Percentiles rank a stretch among this genome's conserved stretches.
Evolutionary conservation across 2,329 filamentous ascomycete species (phyloP).

Genomic region (Ophiostoma angusticollis): DNA sequence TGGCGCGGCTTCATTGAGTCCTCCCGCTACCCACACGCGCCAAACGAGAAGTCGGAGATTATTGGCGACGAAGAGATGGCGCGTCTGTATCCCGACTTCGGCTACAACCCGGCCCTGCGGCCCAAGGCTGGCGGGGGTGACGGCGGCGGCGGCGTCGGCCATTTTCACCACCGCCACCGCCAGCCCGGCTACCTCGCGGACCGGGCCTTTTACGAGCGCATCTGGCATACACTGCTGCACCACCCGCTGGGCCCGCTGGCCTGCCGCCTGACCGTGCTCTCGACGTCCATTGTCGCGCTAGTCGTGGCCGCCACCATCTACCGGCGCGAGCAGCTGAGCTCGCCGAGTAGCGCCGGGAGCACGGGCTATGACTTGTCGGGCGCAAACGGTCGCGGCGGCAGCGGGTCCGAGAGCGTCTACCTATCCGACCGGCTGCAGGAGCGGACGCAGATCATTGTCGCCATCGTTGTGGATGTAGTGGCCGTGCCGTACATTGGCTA

Average conservation of each 20-base stretch:
- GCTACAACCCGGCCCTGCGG: conserved; percentile 20
- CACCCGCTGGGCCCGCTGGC: conserved; percentile 76
- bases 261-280: conserved; percentile 70
- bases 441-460: conserved; percentile 71
- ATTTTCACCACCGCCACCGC: conserved; percentile 2
- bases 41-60: conserved; percentile 35
- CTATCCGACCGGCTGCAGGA: conserved; percentile 25
- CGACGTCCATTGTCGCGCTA: conserved; percentile 71
- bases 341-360: background rate
- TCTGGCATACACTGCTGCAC: conserved; percentile 58
- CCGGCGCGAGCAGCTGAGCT: conserved; percentile 34
- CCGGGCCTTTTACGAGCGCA: conserved; percentile 33
- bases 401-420: conserved; percentile 13
- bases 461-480: conserved; percentile 76
- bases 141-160: conserved; percentile 26
- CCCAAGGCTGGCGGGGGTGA: conserved; percentile 18
- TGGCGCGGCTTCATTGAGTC: conserved; percentile 44
- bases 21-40: conserved; percentile 36
- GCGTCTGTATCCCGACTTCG: conserved; percentile 33
- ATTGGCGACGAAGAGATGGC: conserved; percentile 32
- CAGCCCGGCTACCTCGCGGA: conserved; percentile 4
- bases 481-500: conserved; percentile 85
- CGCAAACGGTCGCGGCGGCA: conserved; percentile 23
- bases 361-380: too few species aligned
- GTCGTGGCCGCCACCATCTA: conserved; percentile 67